Base-by-base conservation (phyloP, 148 eudicot genomes). In the Polygonum aviculare region DNA sequence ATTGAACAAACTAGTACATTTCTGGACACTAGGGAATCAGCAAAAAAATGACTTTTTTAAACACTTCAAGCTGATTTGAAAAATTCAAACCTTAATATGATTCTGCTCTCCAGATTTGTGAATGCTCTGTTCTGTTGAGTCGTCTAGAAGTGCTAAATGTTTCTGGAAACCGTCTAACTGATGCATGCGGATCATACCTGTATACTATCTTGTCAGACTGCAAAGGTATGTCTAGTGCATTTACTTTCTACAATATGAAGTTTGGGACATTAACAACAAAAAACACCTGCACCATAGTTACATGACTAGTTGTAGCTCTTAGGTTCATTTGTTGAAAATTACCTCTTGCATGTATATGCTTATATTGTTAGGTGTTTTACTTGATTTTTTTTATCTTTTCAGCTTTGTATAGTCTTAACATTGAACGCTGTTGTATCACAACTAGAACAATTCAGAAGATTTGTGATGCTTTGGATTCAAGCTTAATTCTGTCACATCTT, bases 131-230 rank as follows among this genome's bases (percentile, higher is more conserved):
- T 63, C 83, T 95, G 40, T 75, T 88, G 84, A 76, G 85, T 78
- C 97, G 98, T 76, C 69, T 95, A 86, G 97, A 95, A 89, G 97
- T 95, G 75, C 88, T 95, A 75, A 88, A 92, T 81, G 82, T 95
- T 47, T 90, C 97, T 73, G 97, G 96, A 63, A 95, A 95, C 84
- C 88, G 92, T 79, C 85, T 95, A 76, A 92, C 97, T 77, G 98
- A 92, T 85, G 86, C 90, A 12, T 95, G 96, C 84, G 92, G 91
- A 76, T 84, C 85, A 76, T 90, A 86, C 83, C 81, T 95, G 75
- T 87, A 92, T 72, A 84, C 90, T 38, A 85, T 95, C 77, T 76
- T 95, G 76, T 65, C 63, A 67, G 89, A 83, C 63, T 92, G 97
- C 94, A 92, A 84, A 95, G 98, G 98, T 92, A 70, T 38, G 76